Conservation (phyloP, 331 rosid genomes). For the Malus hybrid region DNA sequence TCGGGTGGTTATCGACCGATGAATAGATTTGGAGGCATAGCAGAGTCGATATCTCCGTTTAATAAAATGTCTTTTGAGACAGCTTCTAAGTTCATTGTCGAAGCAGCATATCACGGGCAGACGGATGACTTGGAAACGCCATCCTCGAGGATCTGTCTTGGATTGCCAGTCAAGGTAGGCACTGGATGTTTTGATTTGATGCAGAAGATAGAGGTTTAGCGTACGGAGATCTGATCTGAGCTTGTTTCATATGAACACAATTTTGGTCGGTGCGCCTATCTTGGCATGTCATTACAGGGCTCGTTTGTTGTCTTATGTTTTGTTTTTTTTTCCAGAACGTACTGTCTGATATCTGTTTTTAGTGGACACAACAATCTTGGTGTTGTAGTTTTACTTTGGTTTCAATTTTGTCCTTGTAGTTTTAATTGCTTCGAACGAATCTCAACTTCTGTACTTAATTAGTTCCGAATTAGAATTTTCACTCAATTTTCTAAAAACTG, state of each 20-base stretch:
- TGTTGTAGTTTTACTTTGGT: not conserved
- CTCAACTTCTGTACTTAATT: no score
- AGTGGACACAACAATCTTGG: not conserved
- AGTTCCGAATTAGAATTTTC: no score
- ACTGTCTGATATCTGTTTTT: not conserved
- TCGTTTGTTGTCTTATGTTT: not conserved
- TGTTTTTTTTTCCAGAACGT: not conserved
- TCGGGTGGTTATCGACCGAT: constrained; percentile 69
- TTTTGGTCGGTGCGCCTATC: no score
- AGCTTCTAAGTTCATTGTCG: constrained; percentile 77
- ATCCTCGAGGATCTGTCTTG: constrained; percentile 83
- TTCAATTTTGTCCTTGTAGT: not conserved
- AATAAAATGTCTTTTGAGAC: constrained; percentile 81
- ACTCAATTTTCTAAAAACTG: no score
- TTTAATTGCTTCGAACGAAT: not conserved
- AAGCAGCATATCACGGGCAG: constrained; percentile 73
- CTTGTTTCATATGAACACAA: no score
- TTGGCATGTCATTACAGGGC: not conserved
- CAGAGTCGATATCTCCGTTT: constrained; percentile 63
- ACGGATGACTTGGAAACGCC: constrained; percentile 78
- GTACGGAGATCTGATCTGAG: constrained; percentile 43
- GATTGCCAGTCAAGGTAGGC: constrained; percentile 79
- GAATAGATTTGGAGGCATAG: constrained; percentile 67
- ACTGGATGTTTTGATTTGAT: constrained; percentile 79
- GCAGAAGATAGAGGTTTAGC: constrained; percentile 49